Evolutionary conservation across 192 early-diverging fungal species (phyloP).

Genomic region (Martensiomyces pterosporus): DNA sequence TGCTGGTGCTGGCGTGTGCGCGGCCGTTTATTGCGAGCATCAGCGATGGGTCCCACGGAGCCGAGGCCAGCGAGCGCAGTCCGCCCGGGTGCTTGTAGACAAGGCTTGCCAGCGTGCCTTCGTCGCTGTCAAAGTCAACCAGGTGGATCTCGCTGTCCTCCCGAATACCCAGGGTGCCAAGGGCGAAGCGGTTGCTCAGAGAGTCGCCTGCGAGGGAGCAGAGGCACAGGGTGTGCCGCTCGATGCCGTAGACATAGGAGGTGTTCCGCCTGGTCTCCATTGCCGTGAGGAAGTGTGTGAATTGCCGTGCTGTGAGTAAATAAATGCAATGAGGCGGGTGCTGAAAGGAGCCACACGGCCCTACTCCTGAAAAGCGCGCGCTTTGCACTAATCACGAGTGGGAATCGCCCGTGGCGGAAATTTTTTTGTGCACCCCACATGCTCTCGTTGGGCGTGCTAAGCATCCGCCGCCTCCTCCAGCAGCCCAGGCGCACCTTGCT

Average conservation of each 20-base stretch:
- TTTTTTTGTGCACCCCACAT: too few relatives aligned
- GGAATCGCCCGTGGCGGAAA: too few relatives aligned
- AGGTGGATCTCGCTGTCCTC: slow-evolving; percentile 41
- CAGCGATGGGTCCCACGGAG: slow-evolving; percentile 19
- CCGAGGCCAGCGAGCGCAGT: slow-evolving; percentile 16
- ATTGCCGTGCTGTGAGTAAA: neutral
- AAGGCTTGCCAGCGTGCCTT: slow-evolving; percentile 9
- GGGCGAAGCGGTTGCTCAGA: slow-evolving; percentile 20
- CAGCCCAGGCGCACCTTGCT: too few relatives aligned
- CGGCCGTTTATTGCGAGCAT: slow-evolving; percentile 17
- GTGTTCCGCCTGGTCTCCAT: slow-evolving; percentile 27
- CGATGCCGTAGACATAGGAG: slow-evolving; percentile 46
- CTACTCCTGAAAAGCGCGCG: too few relatives aligned
- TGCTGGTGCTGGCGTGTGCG: neutral
- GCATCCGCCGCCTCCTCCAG: too few relatives aligned
- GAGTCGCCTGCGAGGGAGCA: slow-evolving; percentile 11
- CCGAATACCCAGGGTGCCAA: slow-evolving; percentile 36
- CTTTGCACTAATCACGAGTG: too few relatives aligned
- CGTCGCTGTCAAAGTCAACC: slow-evolving; percentile 37
- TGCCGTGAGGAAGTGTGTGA: neutral
- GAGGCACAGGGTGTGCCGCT: slow-evolving; percentile 42
- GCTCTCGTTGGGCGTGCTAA: too few relatives aligned
- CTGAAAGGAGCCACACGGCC: too few relatives aligned
- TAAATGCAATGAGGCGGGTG: too few relatives aligned
- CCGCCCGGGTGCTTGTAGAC: slow-evolving; percentile 23